phyloP scores from a whole-genome alignment of 75 land plant species.

The Adiantum capillusveneris region DNA sequence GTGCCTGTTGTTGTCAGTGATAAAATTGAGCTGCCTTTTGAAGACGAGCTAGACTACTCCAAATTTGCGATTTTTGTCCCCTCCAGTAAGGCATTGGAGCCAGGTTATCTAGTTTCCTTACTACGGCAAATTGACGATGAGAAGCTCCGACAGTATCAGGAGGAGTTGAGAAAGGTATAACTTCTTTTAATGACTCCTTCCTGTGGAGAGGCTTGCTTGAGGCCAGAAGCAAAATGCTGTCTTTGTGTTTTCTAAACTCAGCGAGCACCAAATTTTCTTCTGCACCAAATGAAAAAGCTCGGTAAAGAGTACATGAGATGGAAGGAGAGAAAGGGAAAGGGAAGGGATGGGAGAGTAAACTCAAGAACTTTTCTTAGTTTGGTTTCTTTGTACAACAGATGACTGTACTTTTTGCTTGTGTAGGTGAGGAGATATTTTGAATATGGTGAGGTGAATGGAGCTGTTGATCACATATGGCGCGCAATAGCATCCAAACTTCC shows the following conservation, averaged over 20 bases:
- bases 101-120: constrained; percentile 36
- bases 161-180: constrained; percentile 42
- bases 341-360: too few species aligned
- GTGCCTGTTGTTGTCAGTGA: constrained; percentile 90
- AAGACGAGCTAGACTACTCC: constrained; percentile 72
- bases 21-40: constrained; percentile 80
- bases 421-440: constrained; percentile 69
- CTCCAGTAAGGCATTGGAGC: constrained; percentile 44
- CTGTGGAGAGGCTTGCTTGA: too few species aligned
- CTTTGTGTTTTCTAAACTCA: too few species aligned
- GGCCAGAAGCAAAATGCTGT: too few species aligned
- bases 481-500: constrained; percentile 62
- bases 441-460: constrained; percentile 61
- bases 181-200: too few species aligned
- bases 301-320: too few species aligned
- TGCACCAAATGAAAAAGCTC: too few species aligned
- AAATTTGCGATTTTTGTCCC: constrained; percentile 73
- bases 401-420: neutral
- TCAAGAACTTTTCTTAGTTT: too few species aligned
- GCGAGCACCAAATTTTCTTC: too few species aligned
- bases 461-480: constrained; percentile 70
- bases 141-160: constrained; percentile 45
- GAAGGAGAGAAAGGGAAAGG: too few species aligned
- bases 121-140: constrained; percentile 35
- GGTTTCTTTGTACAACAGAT: too few species aligned